phyloP scores from a whole-genome alignment of 306 rosid genomes.

The Geum urbanum region DNA sequence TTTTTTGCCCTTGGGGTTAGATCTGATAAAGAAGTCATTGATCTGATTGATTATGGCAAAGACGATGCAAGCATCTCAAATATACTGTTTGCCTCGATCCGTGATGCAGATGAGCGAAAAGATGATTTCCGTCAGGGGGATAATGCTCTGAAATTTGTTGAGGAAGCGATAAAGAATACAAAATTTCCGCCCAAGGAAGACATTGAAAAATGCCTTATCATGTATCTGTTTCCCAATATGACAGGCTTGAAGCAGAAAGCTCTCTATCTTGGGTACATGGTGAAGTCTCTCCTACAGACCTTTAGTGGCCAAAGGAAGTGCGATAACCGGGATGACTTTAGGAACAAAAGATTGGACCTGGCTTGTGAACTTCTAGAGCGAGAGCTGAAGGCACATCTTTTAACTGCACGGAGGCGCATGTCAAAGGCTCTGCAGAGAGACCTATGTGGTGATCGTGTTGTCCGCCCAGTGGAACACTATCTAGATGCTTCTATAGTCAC shows the following conservation, averaged over 20 bases:
- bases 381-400: slow-evolving; percentile 75
- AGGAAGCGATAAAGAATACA: slow-evolving; percentile 41
- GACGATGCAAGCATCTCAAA: slow-evolving; percentile 56
- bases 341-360: slow-evolving; percentile 89
- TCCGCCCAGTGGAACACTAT: slow-evolving; percentile 72
- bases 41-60: slow-evolving; percentile 54
- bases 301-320: slow-evolving; percentile 64
- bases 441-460: slow-evolving; percentile 63
- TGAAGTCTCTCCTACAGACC: slow-evolving; percentile 77
- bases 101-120: slow-evolving; percentile 52
- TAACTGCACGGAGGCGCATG: slow-evolving; percentile 79
- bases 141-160: slow-evolving; percentile 41
- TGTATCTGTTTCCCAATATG: slow-evolving; percentile 59
- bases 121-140: slow-evolving; percentile 46
- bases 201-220: slow-evolving; percentile 57
- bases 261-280: slow-evolving; percentile 88
- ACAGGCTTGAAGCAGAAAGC: slow-evolving; percentile 59
- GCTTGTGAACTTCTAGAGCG: slow-evolving; percentile 85
- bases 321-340: slow-evolving; percentile 81
- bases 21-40: slow-evolving; percentile 73
- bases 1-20: slow-evolving; percentile 78
- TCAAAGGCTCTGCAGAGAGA: slow-evolving; percentile 86
- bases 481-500: slow-evolving; percentile 89
- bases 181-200: slow-evolving; percentile 74
- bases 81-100: slow-evolving; percentile 70